phyloP scores from a whole-genome alignment of 2,329 filamentous ascomycete species.

The Trichoderma simmonsii region DNA sequence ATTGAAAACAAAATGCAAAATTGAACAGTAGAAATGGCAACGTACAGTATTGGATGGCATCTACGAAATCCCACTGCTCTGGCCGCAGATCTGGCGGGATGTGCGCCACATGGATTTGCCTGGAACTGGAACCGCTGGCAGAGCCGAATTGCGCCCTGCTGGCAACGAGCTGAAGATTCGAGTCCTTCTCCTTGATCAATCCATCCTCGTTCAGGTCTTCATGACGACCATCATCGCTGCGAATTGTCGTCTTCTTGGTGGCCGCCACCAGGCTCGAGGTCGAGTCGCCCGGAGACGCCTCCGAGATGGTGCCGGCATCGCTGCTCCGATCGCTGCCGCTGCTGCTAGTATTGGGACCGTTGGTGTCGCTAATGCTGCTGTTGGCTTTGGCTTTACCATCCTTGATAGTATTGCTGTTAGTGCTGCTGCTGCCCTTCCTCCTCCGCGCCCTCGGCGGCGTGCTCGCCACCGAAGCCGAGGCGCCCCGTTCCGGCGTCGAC shows the following conservation, averaged over 20 bases:
- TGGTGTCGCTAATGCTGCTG: neutral
- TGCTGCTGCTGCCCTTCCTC: neutral
- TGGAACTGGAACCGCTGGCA: neutral
- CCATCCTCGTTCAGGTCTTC: neutral
- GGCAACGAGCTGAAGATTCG: neutral
- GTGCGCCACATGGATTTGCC: neutral
- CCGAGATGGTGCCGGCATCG: constrained; percentile 7
- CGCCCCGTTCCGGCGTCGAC: neutral
- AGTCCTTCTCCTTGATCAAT: neutral
- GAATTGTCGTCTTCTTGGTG: neutral
- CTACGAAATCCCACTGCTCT: constrained; percentile 13
- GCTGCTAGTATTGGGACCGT: neutral
- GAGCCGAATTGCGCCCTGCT: neutral
- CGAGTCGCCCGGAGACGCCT: constrained; percentile 1
- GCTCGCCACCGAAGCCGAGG: neutral
- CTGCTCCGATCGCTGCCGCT: neutral
- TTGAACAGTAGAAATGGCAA: neutral
- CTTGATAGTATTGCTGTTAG: neutral
- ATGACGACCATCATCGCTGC: neutral
- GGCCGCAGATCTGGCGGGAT: constrained; percentile 15
- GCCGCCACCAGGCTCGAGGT: neutral
- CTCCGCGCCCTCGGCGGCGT: neutral
- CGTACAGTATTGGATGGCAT: constrained; percentile 12
- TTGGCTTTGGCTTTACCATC: neutral
- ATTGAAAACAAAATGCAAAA: neutral